phyloP scores from a whole-genome alignment of 371 early-diverging fungal genomes.

The Mucor lusitanicus region DNA sequence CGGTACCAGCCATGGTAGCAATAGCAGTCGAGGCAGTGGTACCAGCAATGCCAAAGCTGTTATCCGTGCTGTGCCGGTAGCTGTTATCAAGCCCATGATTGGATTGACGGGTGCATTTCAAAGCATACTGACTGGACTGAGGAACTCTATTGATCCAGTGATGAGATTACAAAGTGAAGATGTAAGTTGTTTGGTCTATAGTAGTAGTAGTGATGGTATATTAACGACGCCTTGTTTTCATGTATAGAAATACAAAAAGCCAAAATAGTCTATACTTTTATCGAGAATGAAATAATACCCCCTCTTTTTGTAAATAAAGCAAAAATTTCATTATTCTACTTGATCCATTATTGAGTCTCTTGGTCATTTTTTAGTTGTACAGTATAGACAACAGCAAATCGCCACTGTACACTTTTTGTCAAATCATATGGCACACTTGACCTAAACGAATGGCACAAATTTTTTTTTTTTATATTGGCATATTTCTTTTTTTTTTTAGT shows the following conservation, averaged over 20 bases:
- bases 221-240: neutral
- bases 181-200: constrained; percentile 40
- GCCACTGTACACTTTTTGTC: too few species aligned
- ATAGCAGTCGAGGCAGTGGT: neutral
- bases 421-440: too few species aligned
- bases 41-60: constrained; percentile 58
- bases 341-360: too few species aligned
- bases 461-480: too few species aligned
- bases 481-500: too few species aligned
- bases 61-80: constrained; percentile 90
- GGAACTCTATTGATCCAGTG: constrained; percentile 86
- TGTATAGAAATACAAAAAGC: constrained; percentile 12
- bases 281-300: too few species aligned
- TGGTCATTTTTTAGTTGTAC: too few species aligned
- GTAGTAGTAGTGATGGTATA: neutral
- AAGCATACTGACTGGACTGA: constrained; percentile 88
- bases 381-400: too few species aligned
- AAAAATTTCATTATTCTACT: too few species aligned
- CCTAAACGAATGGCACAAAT: too few species aligned
- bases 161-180: constrained; percentile 82
- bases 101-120: constrained; percentile 93
- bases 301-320: too few species aligned
- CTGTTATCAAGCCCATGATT: constrained; percentile 95
- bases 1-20: neutral
- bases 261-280: neutral